Percentiles rank a stretch among this genome's conserved stretches.
phyloP scores from a whole-genome alignment of 2,329 filamentous ascomycete genomes.

The Calonectria pseudoturangicola region DNA sequence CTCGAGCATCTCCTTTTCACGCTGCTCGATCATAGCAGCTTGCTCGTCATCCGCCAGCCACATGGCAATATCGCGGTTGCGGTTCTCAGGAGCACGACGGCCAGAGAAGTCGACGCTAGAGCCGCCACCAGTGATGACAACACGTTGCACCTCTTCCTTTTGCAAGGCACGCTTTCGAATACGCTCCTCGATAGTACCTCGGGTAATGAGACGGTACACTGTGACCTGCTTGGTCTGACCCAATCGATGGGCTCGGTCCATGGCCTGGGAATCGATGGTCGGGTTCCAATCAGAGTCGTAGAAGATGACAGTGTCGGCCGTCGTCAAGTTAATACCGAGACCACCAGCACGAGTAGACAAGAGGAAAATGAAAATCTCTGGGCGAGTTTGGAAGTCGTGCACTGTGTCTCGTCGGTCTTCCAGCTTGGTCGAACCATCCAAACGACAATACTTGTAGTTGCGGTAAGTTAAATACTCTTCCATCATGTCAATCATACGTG shows the following conservation, averaged over 20 bases:
- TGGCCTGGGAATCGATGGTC: conserved; percentile 98
- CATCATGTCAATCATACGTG: conserved; percentile 99
- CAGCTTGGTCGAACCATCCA: conserved; percentile 97
- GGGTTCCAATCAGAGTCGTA: conserved; percentile 99
- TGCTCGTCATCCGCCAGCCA: conserved; percentile 99
- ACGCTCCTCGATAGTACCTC: conserved; percentile 96
- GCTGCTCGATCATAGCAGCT: conserved; percentile 93
- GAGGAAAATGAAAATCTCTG: conserved; percentile 97
- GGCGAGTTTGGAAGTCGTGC: conserved; percentile 94
- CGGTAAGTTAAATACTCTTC: conserved; percentile 99
- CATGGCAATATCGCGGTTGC: conserved; percentile 98
- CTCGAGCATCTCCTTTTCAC: conserved; percentile 90
- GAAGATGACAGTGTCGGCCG: conserved; percentile 98
- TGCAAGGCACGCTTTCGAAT: conserved; percentile 97
- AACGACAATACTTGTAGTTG: conserved; percentile 98
- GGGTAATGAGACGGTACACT: conserved; percentile 97
- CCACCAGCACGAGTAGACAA: conserved; percentile 97
- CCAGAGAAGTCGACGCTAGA: conserved; percentile 98
- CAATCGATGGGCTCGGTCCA: conserved; percentile 98
- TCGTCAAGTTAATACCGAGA: conserved; percentile 97
- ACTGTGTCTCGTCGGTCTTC: conserved; percentile 98
- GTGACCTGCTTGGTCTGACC: conserved; percentile 97
- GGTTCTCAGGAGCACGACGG: conserved; percentile 88
- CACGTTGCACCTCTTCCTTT: conserved; percentile 98
- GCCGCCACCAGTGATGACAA: conserved; percentile 94